Evolutionary conservation across 139 green algal genomes (phyloP).

Genomic region (Volvox reticuliferus): DNA sequence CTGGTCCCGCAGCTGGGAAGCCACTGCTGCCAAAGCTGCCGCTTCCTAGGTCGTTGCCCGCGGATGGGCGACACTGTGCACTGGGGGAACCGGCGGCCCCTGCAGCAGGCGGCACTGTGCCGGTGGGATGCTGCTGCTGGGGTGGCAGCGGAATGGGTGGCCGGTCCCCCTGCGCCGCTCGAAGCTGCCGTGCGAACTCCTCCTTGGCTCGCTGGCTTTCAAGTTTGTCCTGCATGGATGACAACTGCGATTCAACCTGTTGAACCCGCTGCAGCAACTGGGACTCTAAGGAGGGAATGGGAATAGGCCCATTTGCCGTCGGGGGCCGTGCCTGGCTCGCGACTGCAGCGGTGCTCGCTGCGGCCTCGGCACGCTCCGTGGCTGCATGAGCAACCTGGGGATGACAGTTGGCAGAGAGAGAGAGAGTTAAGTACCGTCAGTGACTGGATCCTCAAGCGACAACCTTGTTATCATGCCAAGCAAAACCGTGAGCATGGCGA

Average conservation of each 20-base stretch:
- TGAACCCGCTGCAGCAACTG: background rate
- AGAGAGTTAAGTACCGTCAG: background rate
- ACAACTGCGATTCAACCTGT: slow-evolving; percentile 15
- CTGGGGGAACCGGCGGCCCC: background rate
- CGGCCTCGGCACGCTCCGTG: background rate
- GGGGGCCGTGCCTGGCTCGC: background rate
- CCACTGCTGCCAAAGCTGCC: background rate
- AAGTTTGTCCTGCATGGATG: slow-evolving; percentile 21
- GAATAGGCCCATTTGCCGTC: background rate
- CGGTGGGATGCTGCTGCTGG: background rate
- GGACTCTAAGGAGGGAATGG: background rate
- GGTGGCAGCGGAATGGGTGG: background rate
- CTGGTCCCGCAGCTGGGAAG: background rate
- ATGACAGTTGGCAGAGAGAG: background rate
- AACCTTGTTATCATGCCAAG: too few relatives aligned
- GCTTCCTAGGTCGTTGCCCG: background rate
- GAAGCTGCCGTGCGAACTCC: slow-evolving; percentile 45
- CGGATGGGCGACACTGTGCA: background rate
- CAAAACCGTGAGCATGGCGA: too few relatives aligned
- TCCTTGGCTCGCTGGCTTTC: slow-evolving; percentile 41
- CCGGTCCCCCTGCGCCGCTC: background rate
- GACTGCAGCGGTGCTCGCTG: background rate
- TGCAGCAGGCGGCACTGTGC: background rate
- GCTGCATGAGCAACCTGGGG: background rate
- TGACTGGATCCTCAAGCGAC: too few relatives aligned